Conservation (phyloP, 805 yeast genomes). For the Myxozyma monticola region DNA sequence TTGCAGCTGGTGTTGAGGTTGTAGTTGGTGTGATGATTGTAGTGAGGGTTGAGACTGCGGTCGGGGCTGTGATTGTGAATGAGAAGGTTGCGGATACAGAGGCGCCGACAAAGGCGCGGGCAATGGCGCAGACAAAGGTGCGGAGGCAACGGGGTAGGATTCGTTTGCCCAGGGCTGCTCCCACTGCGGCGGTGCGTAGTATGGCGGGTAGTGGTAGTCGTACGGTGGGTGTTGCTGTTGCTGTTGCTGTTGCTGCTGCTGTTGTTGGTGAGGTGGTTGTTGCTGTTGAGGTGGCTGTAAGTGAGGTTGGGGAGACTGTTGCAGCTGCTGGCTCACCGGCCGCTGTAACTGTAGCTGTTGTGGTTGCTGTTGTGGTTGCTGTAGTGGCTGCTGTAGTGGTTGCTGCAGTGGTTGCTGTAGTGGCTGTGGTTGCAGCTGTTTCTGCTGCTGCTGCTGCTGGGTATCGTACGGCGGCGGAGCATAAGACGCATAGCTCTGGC, state of each 20-base stretch:
- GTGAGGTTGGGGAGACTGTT: background rate
- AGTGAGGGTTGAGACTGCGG: background rate
- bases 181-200: no score
- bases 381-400: background rate
- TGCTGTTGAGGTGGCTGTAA: background rate
- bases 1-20: background rate
- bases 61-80: no score
- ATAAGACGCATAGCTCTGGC: no score
- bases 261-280: background rate
- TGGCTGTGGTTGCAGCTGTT: background rate
- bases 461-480: no score
- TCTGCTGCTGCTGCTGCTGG: background rate
- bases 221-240: background rate
- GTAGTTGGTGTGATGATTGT: background rate
- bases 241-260: background rate
- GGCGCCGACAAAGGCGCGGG: no score
- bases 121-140: no score
- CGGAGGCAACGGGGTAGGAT: no score
- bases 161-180: no score
- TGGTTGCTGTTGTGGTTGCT: background rate
- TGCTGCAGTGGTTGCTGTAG: background rate
- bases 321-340: background rate
- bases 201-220: no score
- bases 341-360: background rate
- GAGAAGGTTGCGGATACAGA: no score